phyloP scores from a whole-genome alignment of 768 basidiomycete genomes.

The Steccherinum ochraceum region DNA sequence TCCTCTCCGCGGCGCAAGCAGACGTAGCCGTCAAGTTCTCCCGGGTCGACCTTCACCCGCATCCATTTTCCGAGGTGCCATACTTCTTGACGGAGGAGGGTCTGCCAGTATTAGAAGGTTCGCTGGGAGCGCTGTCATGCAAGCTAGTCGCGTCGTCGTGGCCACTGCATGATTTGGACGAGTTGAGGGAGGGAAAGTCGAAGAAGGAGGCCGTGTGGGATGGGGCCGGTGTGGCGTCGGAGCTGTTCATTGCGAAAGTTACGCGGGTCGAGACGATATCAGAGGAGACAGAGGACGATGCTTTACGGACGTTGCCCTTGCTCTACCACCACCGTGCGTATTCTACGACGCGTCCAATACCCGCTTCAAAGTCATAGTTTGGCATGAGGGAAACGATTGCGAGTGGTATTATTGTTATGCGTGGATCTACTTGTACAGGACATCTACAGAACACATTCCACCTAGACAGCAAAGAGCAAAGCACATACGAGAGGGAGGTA shows the following conservation, averaged over 20 bases:
- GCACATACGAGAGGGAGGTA: not conserved
- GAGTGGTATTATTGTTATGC: not conserved
- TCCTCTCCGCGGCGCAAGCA: conserved; percentile 67
- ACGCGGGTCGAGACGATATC: conserved; percentile 47
- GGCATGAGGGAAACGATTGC: too few species aligned
- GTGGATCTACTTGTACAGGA: not conserved
- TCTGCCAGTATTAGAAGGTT: conserved; percentile 50
- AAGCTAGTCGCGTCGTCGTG: conserved; percentile 53
- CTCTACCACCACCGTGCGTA: conserved; percentile 60
- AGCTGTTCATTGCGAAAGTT: conserved; percentile 82
- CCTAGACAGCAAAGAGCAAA: not conserved
- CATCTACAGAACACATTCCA: not conserved
- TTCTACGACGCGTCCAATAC: conserved; percentile 31
- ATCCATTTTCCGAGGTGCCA: conserved; percentile 42
- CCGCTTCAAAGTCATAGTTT: not conserved
- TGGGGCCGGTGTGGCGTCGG: conserved; percentile 39
- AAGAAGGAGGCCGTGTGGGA: conserved; percentile 15
- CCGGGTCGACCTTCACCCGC: conserved; percentile 58
- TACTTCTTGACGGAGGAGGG: conserved; percentile 45
- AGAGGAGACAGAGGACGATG: conserved; percentile 15
- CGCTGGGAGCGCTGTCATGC: conserved; percentile 71
- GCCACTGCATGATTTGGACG: conserved; percentile 51
- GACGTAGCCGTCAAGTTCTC: conserved; percentile 65
- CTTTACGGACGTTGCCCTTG: conserved; percentile 40
- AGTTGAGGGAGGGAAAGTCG: conserved; percentile 20